phyloP scores from a whole-genome alignment of 805 yeast species.

The Millerago galiae region DNA sequence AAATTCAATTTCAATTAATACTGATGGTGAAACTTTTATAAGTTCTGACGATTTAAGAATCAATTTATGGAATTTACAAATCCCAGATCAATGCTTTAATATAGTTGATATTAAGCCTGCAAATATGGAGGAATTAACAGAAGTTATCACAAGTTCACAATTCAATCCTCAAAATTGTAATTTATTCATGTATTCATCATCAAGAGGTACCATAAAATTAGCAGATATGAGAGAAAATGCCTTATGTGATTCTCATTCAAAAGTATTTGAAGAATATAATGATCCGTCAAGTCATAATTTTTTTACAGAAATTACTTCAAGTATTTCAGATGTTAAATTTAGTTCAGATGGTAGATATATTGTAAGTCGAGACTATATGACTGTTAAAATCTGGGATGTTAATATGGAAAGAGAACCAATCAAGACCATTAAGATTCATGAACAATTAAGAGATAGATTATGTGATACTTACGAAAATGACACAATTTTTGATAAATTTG shows the following conservation, averaged over 20 bases:
- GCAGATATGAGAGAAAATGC: constrained; percentile 97
- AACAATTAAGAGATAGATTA: constrained; percentile 83
- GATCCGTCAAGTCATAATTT: constrained; percentile 92
- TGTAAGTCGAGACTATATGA: constrained; percentile 95
- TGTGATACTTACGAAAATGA: constrained; percentile 98
- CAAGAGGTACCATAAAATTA: constrained; percentile 91
- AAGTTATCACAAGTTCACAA: constrained; percentile 93
- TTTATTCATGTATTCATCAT: constrained; percentile 88
- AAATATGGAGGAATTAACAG: constrained; percentile 98
- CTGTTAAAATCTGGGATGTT: constrained; percentile 97
- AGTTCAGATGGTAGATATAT: constrained; percentile 89
- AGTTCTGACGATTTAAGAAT: constrained; percentile 92
- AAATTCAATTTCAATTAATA: constrained; percentile 88
- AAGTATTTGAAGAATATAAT: constrained; percentile 83
- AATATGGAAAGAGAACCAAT: constrained; percentile 95
- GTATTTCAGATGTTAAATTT: constrained; percentile 90
- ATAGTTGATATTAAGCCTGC: constrained; percentile 97
- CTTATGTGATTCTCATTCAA: constrained; percentile 83
- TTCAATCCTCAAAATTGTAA: constrained; percentile 94
- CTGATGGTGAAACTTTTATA: constrained; percentile 93
- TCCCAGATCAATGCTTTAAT: constrained; percentile 92
- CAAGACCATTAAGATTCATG: constrained; percentile 92
- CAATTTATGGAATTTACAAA: constrained; percentile 90
- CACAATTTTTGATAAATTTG: constrained; percentile 97
- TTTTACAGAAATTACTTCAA: constrained; percentile 93